Base-by-base conservation (phyloP, 495 filamentous ascomycete species). In the Parmelia sp. region DNA sequence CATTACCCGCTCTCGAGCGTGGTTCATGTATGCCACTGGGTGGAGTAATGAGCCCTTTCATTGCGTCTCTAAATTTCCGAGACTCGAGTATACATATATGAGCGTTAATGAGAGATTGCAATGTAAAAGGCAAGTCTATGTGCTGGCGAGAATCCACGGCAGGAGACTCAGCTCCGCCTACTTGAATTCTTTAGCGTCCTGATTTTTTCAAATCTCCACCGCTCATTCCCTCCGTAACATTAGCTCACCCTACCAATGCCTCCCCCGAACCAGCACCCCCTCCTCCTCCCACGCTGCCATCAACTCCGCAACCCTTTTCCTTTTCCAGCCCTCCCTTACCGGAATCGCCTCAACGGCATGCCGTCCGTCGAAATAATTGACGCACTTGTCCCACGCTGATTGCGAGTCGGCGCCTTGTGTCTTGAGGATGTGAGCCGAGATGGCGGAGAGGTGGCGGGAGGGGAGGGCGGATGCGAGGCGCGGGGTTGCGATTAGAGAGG, bases 331-430 rank as follows among this genome's bases (percentile, higher is more conserved):
- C 77, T 97, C 92, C 42, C 85, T 80, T 15, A 91, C 80, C 0
- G 85, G 80, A 70, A 97, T 89, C 73, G 92, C 88, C 77, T 98
- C 94, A 45, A 98, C 75, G 8, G 93, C 90, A 73, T 90, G 85
- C 53, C 80, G 79, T 2, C 94, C 94, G 74, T 97, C 92, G 66
- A 97, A 90, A 74, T 96, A 95, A 72, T 88, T 89, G 68, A 87
- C 61, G 76, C 76, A 58, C 72, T 73, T 74, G 68, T 74, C 73
- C 77, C 74, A 74, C 15, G 72, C 65, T 56, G 70, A 61, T 64
- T 73, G 63, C 25, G 66, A 57, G 4, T 63, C 57, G 69, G 73
- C 49, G 53, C 64, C 64, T 69, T 62, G 69, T 58, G 56, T 64
- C 4, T 79, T 74, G 1, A 76, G 74, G 51, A 90, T 80, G 39